These are phyloP conservation scores for Podosphaera fusca DNA, from an alignment of 2,329 filamentous ascomycete species.

Conservation along the genomic window DNA sequence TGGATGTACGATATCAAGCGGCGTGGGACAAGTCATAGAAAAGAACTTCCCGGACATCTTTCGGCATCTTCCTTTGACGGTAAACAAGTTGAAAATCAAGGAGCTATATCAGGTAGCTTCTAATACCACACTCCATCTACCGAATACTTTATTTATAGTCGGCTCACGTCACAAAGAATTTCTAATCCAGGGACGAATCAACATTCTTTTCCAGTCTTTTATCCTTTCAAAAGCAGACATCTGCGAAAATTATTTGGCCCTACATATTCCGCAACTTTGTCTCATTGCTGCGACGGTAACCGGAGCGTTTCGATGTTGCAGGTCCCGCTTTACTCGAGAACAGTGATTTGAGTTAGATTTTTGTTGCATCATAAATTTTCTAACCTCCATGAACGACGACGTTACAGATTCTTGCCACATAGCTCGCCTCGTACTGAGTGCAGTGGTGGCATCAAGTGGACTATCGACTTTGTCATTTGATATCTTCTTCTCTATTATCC, in stretches of 20 bases:
- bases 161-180: neutral
- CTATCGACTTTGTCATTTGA: slow-evolving; percentile 12
- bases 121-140: neutral
- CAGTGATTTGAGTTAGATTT: neutral
- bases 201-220: neutral
- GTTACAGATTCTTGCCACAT: neutral
- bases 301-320: neutral
- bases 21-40: neutral
- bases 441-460: slow-evolving; percentile 12
- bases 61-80: neutral
- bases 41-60: neutral
- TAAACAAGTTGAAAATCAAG: neutral
- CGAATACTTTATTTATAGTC: neutral
- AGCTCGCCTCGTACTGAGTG: slow-evolving; percentile 9
- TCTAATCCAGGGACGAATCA: neutral
- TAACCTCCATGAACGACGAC: neutral
- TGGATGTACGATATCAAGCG: neutral
- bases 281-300: neutral
- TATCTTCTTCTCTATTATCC: slow-evolving; percentile 12
- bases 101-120: neutral
- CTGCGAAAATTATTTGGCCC: neutral
- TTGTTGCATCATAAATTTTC: neutral
- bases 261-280: neutral
- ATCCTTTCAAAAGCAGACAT: neutral
- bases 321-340: neutral